Percentiles rank a stretch among this genome's conserved stretches.
These are phyloP conservation scores for Rhytidhysteron rufulum DNA, from an alignment of 2,329 filamentous ascomycete species.

Conservation along the genomic window DNA sequence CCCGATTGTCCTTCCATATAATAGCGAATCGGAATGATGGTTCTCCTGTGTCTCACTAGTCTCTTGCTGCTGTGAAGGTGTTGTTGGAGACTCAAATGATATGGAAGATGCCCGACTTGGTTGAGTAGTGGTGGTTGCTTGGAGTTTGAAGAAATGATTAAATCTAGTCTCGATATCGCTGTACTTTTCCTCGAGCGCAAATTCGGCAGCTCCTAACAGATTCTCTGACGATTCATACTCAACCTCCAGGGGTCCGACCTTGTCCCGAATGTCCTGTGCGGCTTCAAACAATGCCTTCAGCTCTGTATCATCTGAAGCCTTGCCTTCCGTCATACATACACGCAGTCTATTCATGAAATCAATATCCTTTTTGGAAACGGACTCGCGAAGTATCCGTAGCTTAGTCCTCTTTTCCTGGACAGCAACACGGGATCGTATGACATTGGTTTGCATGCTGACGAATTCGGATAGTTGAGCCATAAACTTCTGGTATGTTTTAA, in stretches of 20 bases:
- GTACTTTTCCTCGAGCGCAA: slow-evolving; percentile 10
- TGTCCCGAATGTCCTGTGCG: slow-evolving; percentile 12
- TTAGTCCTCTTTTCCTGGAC: slow-evolving; percentile 12
- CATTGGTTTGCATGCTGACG: slow-evolving; percentile 9
- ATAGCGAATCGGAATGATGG: too few species aligned
- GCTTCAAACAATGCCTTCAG: slow-evolving; percentile 10
- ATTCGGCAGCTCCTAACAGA: slow-evolving; percentile 11
- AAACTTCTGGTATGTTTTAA: slow-evolving; percentile 12
- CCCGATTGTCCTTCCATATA: too few species aligned
- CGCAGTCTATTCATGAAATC: slow-evolving; percentile 10
- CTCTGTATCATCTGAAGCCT: background rate
- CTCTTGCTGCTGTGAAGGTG: too few species aligned
- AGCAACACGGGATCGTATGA: slow-evolving; percentile 7
- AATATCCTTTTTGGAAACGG: slow-evolving; percentile 10
- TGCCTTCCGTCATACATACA: slow-evolving; percentile 1
- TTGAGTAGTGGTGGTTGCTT: slow-evolving; percentile 2
- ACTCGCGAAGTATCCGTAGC: slow-evolving; percentile 7
- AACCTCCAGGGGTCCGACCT: slow-evolving; percentile 14
- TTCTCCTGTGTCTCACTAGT: too few species aligned
- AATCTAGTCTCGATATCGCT: slow-evolving; percentile 8
- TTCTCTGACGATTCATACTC: slow-evolving; percentile 18
- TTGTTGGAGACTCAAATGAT: too few species aligned
- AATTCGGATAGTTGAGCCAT: slow-evolving; percentile 14
- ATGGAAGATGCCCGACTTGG: too few species aligned
- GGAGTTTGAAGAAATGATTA: slow-evolving; percentile 14